Conservation (phyloP, 805 yeast species). For the Wickerhamomyces canadensis region DNA sequence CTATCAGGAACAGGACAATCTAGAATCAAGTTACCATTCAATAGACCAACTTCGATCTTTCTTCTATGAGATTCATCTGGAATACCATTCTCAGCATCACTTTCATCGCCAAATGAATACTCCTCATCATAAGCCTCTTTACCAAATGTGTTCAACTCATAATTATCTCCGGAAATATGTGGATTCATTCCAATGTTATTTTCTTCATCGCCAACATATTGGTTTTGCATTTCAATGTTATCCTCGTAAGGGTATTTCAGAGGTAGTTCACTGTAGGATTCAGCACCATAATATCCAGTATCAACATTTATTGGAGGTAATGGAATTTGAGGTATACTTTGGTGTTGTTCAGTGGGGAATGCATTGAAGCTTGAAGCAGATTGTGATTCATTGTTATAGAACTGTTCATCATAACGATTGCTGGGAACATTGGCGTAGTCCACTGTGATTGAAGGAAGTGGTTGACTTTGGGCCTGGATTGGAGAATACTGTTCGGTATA, state of each 20-base stretch:
- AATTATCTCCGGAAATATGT: conserved; percentile 21
- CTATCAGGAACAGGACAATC: conserved; percentile 85
- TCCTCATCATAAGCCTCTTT: conserved; percentile 12
- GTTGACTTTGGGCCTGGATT: conserved; percentile 14
- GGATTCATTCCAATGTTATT: conserved; percentile 32
- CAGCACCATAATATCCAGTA: not conserved
- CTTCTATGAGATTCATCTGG: conserved; percentile 39
- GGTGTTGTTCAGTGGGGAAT: conserved; percentile 14
- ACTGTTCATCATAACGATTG: conserved; percentile 11
- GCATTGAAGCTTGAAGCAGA: conserved; percentile 15
- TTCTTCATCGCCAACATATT: conserved; percentile 21
- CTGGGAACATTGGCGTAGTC: conserved; percentile 1
- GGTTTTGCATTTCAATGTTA: conserved; percentile 13
- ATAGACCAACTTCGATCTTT: conserved; percentile 25
- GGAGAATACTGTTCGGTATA: conserved; percentile 22
- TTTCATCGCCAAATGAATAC: conserved; percentile 30
- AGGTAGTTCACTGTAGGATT: not conserved
- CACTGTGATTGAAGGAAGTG: conserved; percentile 13
- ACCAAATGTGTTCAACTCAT: conserved; percentile 22
- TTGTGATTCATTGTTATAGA: conserved; percentile 10
- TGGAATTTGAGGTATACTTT: not conserved
- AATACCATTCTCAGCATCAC: conserved; percentile 38
- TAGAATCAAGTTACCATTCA: conserved; percentile 71
- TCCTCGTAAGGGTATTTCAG: conserved; percentile 11
- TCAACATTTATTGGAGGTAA: not conserved